These are phyloP conservation scores for Penicillium sp. DNA, from an alignment of 2,329 filamentous ascomycete species.

Conservation along the genomic window DNA sequence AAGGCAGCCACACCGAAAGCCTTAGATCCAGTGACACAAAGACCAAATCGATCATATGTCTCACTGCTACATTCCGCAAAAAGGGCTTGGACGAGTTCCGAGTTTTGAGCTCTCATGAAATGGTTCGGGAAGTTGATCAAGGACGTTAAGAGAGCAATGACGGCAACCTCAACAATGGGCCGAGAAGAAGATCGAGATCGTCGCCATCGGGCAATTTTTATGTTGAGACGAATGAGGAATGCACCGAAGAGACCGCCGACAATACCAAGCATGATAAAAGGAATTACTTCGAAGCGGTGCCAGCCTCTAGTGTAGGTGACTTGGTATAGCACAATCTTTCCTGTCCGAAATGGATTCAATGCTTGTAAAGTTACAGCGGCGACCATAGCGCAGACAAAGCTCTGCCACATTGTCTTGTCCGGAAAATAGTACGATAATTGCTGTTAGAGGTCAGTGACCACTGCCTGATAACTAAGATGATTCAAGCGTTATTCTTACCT, in stretches of 20 bases:
- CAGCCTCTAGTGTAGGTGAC: constrained; percentile 89
- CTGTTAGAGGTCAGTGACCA: constrained; percentile 44
- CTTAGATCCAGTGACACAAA: constrained; percentile 85
- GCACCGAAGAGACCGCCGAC: constrained; percentile 92
- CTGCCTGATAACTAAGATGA: background rate
- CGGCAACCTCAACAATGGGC: constrained; percentile 76
- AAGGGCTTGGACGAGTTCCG: constrained; percentile 86
- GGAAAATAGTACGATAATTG: constrained; percentile 97
- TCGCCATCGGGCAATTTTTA: constrained; percentile 81
- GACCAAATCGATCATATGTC: constrained; percentile 81
- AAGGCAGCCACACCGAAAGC: constrained; percentile 82
- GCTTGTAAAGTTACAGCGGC: constrained; percentile 91
- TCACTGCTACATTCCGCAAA: constrained; percentile 88
- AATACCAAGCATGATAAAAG: constrained; percentile 83
- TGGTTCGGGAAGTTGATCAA: constrained; percentile 93
- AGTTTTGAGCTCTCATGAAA: constrained; percentile 91
- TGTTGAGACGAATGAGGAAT: constrained; percentile 92
- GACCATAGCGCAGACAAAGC: constrained; percentile 99
- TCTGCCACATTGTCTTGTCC: constrained; percentile 99
- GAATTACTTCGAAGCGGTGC: constrained; percentile 92
- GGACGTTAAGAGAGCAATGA: constrained; percentile 80
- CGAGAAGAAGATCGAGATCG: constrained; percentile 69
- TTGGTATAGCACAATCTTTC: constrained; percentile 94
- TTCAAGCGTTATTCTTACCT: constrained; percentile 59
- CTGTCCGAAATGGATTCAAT: constrained; percentile 90